Base-by-base conservation (phyloP, 148 eudicot genomes). In the Rhododendron williamsianum region DNA sequence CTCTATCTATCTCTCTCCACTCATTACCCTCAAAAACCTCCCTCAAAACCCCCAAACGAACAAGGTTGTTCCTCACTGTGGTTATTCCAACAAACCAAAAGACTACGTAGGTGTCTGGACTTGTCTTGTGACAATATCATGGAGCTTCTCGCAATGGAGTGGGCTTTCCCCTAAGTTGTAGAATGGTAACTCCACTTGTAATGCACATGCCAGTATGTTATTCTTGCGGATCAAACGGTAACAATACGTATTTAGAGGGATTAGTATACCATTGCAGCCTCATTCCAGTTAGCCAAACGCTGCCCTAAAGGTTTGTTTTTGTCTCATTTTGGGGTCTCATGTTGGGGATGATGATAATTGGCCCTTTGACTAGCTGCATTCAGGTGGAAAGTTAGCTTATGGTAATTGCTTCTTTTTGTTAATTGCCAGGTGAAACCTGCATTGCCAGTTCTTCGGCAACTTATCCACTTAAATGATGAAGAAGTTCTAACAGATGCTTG, bases 401-500 rank as follows among this genome's bases (percentile, higher is more conserved):
- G 81, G 25, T 63, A 35, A 33, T 35, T 21, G 51, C 43, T 81
- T 45, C 74, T 72, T 81, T 84, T 71, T 48, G 69, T 56, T 78
- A 7, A 52, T 87, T 86, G 38, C 43, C 86, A 95, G 98, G 96
- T 94, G 82, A 93, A 88, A 87, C 96, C 98, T 41, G 98, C 98
- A 7, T 86, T 96, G 85, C 94, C 98, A 43, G 93, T 93, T 87
- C 95, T 96, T 83, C 92, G 67, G 65, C 94, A 90, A 72, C 98
- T 96, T 87, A 92, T 94, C 87, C 91, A 90, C 85, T 80, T 91
- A 54, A 92, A 88, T 84, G 98, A 96, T 82, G 98, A 93, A 87
- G 98, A 96, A 91, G 98, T 96, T 83, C 86, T 96, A 46, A 96
- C 98, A 38, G 98, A 94, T 92, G 95, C 98, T 56, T 94, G 96